Percentiles rank a stretch among this genome's conserved stretches.
Evolutionary conservation across 75 land plant species (phyloP).

Genomic region (Selaginella moellendorffii): DNA sequence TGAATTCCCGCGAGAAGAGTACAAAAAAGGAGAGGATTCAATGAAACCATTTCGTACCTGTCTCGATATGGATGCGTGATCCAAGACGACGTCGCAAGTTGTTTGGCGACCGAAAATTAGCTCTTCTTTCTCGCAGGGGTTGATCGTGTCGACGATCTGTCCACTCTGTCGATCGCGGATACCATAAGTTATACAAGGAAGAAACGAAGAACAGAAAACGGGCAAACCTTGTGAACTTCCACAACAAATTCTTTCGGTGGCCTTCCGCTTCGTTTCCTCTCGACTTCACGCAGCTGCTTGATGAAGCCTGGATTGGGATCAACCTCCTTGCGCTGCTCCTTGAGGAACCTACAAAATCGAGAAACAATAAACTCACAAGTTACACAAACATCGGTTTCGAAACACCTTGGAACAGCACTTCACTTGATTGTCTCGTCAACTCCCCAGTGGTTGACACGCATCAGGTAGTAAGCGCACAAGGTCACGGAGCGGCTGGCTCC

Average conservation of each 20-base stretch:
- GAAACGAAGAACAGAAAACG: no score
- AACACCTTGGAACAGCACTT: neutral
- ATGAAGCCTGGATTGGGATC: slow-evolving; percentile 25
- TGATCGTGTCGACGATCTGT: neutral
- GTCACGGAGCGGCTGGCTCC: slow-evolving; percentile 32
- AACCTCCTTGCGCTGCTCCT: slow-evolving; percentile 25
- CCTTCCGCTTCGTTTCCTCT: neutral
- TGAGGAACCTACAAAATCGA: slow-evolving; percentile 15
- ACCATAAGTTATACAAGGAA: no score
- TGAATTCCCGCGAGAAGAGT: neutral
- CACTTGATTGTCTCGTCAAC: slow-evolving; percentile 17
- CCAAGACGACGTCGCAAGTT: slow-evolving; percentile 21
- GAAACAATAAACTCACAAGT: slow-evolving; percentile 1
- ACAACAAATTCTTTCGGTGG: neutral
- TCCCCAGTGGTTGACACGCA: slow-evolving; percentile 17
- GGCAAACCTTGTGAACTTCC: neutral
- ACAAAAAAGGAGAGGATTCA: neutral
- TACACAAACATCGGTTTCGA: neutral
- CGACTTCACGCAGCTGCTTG: slow-evolving; percentile 10
- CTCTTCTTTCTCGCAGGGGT: neutral
- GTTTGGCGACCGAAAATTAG: slow-evolving; percentile 16
- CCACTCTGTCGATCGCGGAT: neutral
- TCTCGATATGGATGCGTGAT: slow-evolving; percentile 24
- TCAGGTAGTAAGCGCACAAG: slow-evolving; percentile 22
- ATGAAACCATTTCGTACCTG: slow-evolving; percentile 9